Evolutionary conservation across 176 grass and related monocot species (phyloP).

Genomic region (Guadua angustifolia): DNA sequence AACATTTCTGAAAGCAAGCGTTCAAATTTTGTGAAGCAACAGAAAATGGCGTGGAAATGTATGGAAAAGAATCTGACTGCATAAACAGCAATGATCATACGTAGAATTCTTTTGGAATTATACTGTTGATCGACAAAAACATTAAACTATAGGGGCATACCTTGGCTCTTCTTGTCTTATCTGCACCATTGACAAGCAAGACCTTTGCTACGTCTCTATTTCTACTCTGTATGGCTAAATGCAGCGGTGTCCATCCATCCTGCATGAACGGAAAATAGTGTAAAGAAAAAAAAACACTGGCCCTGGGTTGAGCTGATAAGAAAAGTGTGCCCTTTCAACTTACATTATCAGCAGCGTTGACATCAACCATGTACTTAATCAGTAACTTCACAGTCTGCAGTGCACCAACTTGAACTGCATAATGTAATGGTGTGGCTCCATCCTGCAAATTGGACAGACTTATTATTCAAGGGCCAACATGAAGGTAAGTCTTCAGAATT

Average conservation of each 20-base stretch:
- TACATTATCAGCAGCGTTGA: conserved; percentile 89
- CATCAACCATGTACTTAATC: conserved; percentile 95
- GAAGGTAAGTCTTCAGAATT: neutral
- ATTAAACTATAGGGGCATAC: conserved; percentile 34
- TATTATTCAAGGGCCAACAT: conserved; percentile 23
- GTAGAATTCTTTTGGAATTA: neutral
- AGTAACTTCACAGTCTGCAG: conserved; percentile 90
- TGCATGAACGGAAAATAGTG: conserved; percentile 29
- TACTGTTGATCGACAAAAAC: neutral
- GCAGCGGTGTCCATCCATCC: conserved; percentile 91
- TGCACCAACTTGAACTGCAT: conserved; percentile 86
- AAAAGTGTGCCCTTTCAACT: conserved; percentile 36
- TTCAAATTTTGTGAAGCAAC: neutral
- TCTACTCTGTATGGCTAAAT: conserved; percentile 89
- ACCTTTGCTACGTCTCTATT: conserved; percentile 80
- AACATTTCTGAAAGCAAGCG: neutral
- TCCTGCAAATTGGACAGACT: conserved; percentile 53
- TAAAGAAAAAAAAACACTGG: conserved; percentile 9
- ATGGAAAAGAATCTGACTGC: neutral
- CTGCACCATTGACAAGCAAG: conserved; percentile 84
- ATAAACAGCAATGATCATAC: neutral
- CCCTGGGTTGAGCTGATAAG: conserved; percentile 2
- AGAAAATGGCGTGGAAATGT: conserved; percentile 28
- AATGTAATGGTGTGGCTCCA: conserved; percentile 86
- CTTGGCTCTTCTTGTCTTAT: conserved; percentile 85